Evolutionary conservation across 306 rosid species (phyloP).

Genomic region (Vicia villosa): DNA sequence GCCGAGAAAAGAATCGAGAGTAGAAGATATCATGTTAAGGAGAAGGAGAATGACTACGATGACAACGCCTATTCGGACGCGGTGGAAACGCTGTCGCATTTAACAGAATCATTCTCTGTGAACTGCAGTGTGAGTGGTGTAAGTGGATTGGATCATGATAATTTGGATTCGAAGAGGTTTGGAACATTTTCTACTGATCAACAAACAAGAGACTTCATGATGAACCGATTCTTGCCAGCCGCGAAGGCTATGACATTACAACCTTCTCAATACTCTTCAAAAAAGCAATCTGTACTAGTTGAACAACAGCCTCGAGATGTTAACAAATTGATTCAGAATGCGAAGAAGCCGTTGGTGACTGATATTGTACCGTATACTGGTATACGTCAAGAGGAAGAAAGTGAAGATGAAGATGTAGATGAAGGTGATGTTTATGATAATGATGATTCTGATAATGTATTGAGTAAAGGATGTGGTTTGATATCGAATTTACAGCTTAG

Average conservation of each 20-base stretch:
- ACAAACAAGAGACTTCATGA: slow-evolving; percentile 84
- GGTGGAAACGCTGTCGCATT: slow-evolving; percentile 53
- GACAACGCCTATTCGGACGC: slow-evolving; percentile 75
- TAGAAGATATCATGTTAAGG: slow-evolving; percentile 41
- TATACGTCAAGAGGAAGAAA: slow-evolving; percentile 55
- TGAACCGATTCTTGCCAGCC: slow-evolving; percentile 93
- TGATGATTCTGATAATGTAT: slow-evolving; percentile 45
- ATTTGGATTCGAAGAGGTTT: slow-evolving; percentile 45
- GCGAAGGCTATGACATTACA: slow-evolving; percentile 91
- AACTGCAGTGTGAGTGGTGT: slow-evolving; percentile 73
- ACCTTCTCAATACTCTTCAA: slow-evolving; percentile 64
- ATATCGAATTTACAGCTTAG: slow-evolving; percentile 61
- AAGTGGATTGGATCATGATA: slow-evolving; percentile 60
- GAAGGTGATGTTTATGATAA: slow-evolving; percentile 32
- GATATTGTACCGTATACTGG: slow-evolving; percentile 48
- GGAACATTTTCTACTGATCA: slow-evolving; percentile 65
- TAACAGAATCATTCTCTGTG: slow-evolving; percentile 64
- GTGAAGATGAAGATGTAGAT: slow-evolving; percentile 51
- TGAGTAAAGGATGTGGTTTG: slow-evolving; percentile 80
- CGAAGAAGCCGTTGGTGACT: slow-evolving; percentile 49
- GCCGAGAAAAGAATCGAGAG: slow-evolving; percentile 31
- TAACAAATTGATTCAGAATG: slow-evolving; percentile 49
- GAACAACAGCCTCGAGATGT: slow-evolving; percentile 66
- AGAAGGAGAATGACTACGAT: slow-evolving; percentile 33
- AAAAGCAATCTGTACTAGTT: slow-evolving; percentile 56